Evolutionary conservation across 2,329 filamentous ascomycete genomes (phyloP), one percentile per base, ranked within the genome.

Genomic region (Fusarium heterosporum): DNA sequence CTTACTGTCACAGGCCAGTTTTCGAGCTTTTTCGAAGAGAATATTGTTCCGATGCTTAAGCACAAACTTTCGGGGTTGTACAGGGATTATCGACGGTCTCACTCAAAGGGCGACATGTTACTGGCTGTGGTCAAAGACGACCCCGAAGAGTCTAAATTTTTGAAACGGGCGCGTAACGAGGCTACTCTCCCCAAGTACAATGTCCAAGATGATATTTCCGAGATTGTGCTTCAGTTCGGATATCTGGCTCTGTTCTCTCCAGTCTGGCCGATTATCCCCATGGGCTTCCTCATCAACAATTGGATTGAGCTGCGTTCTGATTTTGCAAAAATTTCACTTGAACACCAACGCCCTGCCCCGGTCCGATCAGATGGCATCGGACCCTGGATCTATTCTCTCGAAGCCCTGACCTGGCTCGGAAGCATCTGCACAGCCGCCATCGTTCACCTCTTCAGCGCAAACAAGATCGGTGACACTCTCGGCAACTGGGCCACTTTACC

Each of bases 241-340:
- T 92, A 93, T 73, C 82, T 93, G 0, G 85, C 88, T 0, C 80
- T 93, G 6, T 93, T 93, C 76, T 90, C 88, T 1, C 88, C 91
- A 1, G 88, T 92, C 29, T 93, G 91, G 91, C 90, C 91, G 0
- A 80, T 93, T 2, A 90, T 91, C 1, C 86, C 89, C 0, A 80
- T 92, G 22, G 90, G 89, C 0, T 93, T 93, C 75, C 80, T 93
- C 14, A 78, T 92, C 74, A 93, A 93, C 77, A 90, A 93, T 78
- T 92, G 90, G 89, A 80, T 93, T 55, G 91, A 93, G 76, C 82
- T 93, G 11, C 89, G 91, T 11, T 89, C 90, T 4, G 91, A 93
- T 71, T 91, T 92, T 43, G 85, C 91, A 78, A 93, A 93, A 73
- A 90, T 93, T 55, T 91, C 89, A 64, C 82, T 89, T 25, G 90